Evolutionary conservation across 352 stramenopile genomes (phyloP).

Genomic region (Globisporangium lucens): DNA sequence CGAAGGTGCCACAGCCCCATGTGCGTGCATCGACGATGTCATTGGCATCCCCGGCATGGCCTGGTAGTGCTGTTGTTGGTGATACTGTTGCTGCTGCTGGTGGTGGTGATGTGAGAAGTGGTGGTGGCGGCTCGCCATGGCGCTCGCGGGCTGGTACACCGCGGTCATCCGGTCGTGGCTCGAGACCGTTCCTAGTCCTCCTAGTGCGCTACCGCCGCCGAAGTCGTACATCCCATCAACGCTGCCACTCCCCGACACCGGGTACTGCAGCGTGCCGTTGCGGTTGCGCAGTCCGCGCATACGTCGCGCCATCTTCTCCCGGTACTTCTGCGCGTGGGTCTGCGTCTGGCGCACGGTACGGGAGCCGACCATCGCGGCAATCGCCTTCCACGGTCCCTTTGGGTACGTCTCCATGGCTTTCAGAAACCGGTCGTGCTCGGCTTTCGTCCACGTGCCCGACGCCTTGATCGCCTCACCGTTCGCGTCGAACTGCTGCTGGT

Average conservation of each 20-base stretch:
- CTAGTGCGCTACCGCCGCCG: not conserved
- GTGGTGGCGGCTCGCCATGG: not conserved
- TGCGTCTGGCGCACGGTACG: constrained; percentile 22
- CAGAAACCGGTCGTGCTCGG: constrained; percentile 24
- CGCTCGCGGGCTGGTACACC: constrained; percentile 6
- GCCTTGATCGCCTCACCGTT: constrained; percentile 28
- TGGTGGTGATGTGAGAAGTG: constrained; percentile 10
- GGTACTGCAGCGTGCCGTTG: constrained; percentile 16
- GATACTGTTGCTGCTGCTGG: not conserved
- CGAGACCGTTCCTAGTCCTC: not conserved
- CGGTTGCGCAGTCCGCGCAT: constrained; percentile 22
- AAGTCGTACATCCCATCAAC: not conserved
- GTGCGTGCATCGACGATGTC: not conserved
- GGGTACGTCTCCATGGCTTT: constrained; percentile 25
- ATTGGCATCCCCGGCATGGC: constrained; percentile 7
- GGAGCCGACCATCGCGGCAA: constrained; percentile 24
- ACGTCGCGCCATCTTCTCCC: constrained; percentile 20
- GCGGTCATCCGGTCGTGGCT: constrained; percentile 11
- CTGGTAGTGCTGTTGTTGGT: constrained; percentile 10
- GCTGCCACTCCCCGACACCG: not conserved
- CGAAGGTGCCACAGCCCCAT: constrained; percentile 2
- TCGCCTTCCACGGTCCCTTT: constrained; percentile 22
- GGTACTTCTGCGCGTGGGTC: constrained; percentile 42
- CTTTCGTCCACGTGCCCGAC: constrained; percentile 22
- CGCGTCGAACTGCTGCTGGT: constrained; percentile 51